Evolutionary conservation across 495 filamentous ascomycete species (phyloP), one percentile per base, ranked within the genome.

Genomic region (Penicillium riverlandense): DNA sequence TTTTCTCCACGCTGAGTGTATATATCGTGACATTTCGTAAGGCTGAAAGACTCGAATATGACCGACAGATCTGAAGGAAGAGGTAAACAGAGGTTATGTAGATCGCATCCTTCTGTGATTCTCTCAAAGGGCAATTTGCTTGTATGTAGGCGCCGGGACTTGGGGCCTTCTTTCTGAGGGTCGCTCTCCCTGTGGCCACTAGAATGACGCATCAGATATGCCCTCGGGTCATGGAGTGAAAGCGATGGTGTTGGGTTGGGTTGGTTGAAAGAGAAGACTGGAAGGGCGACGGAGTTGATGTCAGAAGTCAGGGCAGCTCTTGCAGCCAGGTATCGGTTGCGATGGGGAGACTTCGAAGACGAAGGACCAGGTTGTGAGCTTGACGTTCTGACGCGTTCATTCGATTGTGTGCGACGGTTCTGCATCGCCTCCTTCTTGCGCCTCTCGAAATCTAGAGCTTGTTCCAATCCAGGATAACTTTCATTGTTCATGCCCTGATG

Each of bases 401-500:
- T 45, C 2, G 44, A 44, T 8, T 57, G 56, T 15, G 49, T 41
- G 8, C 67, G 63, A 16, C 49, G 47, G 28, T 43, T 45, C 35
- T 55, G 45, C 10, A 65, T 68, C 11, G 61, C 69, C 13, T 65
- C 62, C 47, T 54, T 62, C 49, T 72, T 71, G n/a, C 67, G 55
- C 7, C 40, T 49, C 39, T 71, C 69, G 35, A 71, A 71, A 14
- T 71, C 69, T 11, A 71, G 52, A 9, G 67, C 67, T 28, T 48
- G 51, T 39, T 69, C 65, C 4, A 70, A 29, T 15, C 62, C 62
- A 6, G 56, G 37, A 2, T 49, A 48, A 1, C 41, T 42, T 12
- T 37, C 43, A 2, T 44, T 2, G 9, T 45, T 45, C 13, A 58
- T 49, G 6, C 42, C 54, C 35, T 52, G 46, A 12, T 66, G 62